phyloP scores from a whole-genome alignment of 345 rosid species.

The Combretum micranthum region DNA sequence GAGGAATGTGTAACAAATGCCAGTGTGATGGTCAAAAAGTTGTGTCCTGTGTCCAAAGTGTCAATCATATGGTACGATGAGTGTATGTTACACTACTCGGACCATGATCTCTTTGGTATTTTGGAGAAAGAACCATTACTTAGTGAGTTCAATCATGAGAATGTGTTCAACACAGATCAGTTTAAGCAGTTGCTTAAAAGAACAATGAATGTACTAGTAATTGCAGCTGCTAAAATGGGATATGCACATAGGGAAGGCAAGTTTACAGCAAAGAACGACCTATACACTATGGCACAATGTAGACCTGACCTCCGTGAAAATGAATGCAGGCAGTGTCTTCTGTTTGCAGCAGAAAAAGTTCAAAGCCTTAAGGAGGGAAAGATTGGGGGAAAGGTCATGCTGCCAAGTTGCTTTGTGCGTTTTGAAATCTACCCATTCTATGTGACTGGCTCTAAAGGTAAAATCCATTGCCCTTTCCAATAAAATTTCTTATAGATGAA shows the following conservation, averaged over 20 bases:
- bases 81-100: slow-evolving; percentile 33
- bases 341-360: slow-evolving; percentile 1
- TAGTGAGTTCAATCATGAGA: slow-evolving; percentile 3
- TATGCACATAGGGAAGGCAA: background rate
- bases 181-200: slow-evolving; percentile 1
- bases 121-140: slow-evolving; percentile 4
- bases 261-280: slow-evolving; percentile 2
- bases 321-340: slow-evolving; percentile 15
- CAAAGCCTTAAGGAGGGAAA: slow-evolving; percentile 1
- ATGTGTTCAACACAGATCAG: slow-evolving; percentile 5
- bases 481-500: too few relatives aligned
- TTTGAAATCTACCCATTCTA: too few relatives aligned
- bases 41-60: slow-evolving; percentile 23
- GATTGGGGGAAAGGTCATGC: slow-evolving; percentile 19
- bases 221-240: background rate
- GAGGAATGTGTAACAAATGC: slow-evolving; percentile 26
- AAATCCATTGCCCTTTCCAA: too few relatives aligned
- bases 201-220: background rate
- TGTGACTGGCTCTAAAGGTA: background rate
- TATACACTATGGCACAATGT: slow-evolving; percentile 23
- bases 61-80: slow-evolving; percentile 28
- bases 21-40: background rate
- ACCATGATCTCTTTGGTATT: slow-evolving; percentile 16
- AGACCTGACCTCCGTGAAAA: slow-evolving; percentile 7
- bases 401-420: slow-evolving; percentile 27